These are phyloP conservation scores for Auriscalpium microsporum DNA, from an alignment of 768 basidiomycete species.

Conservation along the genomic window DNA sequence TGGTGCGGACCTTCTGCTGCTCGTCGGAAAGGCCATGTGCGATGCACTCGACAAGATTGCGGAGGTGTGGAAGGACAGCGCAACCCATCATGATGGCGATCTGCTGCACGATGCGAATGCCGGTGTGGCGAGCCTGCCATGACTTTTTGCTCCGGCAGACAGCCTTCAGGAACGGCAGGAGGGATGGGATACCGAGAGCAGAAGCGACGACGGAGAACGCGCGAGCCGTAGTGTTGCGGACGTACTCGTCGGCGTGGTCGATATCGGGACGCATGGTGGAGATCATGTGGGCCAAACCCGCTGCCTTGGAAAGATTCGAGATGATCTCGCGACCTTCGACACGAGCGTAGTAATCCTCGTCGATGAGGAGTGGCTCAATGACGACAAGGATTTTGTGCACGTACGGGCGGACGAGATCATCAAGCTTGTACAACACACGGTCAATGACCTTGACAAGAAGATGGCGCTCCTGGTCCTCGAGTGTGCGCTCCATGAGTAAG, in stretches of 20 bases:
- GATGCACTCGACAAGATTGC: conserved; percentile 94
- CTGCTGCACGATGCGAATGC: conserved; percentile 98
- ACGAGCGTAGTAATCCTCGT: conserved; percentile 94
- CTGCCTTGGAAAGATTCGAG: conserved; percentile 96
- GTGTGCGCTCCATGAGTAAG: conserved; percentile 92
- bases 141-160: conserved; percentile 99
- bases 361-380: conserved; percentile 96
- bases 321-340: conserved; percentile 99
- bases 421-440: conserved; percentile 96
- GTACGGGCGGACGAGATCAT: conserved; percentile 96
- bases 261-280: conserved; percentile 99
- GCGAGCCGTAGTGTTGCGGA: conserved; percentile 96
- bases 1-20: conserved; percentile 93
- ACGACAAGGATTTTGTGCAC: conserved; percentile 99
- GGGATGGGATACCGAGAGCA: conserved; percentile 93
- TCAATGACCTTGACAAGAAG: conserved; percentile 98
- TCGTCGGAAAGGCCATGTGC: conserved; percentile 90
- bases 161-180: conserved; percentile 96
- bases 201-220: conserved; percentile 99
- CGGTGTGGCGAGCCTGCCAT: conserved; percentile 99
- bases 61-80: conserved; percentile 92
- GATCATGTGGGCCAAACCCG: conserved; percentile 99
- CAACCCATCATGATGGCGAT: conserved; percentile 99
- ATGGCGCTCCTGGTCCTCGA: conserved; percentile 98
- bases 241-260: conserved; percentile 98